These are phyloP conservation scores for Fragilariopsis cylindrus DNA, from an alignment of 108 stramenopile genomes.

Conservation along the genomic window DNA sequence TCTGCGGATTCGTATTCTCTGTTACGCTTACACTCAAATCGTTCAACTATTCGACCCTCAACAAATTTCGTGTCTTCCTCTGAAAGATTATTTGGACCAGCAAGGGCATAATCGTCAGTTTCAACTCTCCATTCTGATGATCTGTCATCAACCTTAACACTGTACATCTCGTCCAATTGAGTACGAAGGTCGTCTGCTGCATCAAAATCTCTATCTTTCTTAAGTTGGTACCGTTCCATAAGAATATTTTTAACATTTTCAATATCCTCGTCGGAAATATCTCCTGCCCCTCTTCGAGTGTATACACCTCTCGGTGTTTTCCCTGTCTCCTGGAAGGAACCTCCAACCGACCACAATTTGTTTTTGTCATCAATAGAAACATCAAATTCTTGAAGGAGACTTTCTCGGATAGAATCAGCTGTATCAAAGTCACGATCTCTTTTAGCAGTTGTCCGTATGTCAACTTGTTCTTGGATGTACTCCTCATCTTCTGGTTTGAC, in stretches of 20 bases:
- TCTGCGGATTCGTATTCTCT: conserved; percentile 63
- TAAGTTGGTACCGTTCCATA: conserved; percentile 38
- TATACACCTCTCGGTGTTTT: conserved; percentile 5
- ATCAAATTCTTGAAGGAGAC: conserved; percentile 44
- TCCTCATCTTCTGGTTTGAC: conserved; percentile 32
- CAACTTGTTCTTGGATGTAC: conserved; percentile 36
- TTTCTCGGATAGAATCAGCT: conserved; percentile 58
- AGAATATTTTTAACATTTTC: conserved; percentile 31
- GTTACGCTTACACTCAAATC: conserved; percentile 38
- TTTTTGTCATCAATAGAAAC: conserved; percentile 56
- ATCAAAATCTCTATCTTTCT: conserved; percentile 52
- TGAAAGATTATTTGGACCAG: not conserved
- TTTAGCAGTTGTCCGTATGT: conserved; percentile 44
- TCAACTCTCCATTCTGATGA: conserved; percentile 47
- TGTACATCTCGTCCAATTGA: conserved; percentile 41
- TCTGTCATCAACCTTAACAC: conserved; percentile 52
- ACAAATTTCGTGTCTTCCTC: not conserved
- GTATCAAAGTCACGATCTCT: conserved; percentile 44
- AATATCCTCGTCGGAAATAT: conserved; percentile 39
- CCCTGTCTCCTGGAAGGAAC: conserved; percentile 36
- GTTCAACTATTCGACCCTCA: conserved; percentile 17
- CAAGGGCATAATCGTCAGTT: conserved; percentile 13
- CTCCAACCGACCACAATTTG: conserved; percentile 51
- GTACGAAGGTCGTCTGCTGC: conserved; percentile 61
- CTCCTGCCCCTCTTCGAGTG: conserved; percentile 42